Base-by-base conservation (phyloP, 2,329 filamentous ascomycete species). In the Alternaria brassicicola region DNA sequence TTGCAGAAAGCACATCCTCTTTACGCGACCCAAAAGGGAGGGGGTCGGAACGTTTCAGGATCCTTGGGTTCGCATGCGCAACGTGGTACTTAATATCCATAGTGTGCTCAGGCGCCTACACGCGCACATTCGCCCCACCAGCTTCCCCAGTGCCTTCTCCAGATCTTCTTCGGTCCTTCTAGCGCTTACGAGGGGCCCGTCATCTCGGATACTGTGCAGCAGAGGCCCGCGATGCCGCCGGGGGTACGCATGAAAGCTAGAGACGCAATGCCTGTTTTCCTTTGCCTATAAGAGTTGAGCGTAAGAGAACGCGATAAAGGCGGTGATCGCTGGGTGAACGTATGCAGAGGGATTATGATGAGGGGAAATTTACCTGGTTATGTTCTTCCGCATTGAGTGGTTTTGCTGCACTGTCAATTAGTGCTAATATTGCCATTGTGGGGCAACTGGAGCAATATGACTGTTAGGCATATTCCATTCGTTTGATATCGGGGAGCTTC, bases 111-210 rank as follows among this genome's bases (percentile, higher is more conserved):
- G 47, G 53, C 57, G 57, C 50, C 41, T 61, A 45, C 52, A 45
- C 50, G 46, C 50, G 55, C 58, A 36, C 31, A 21, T 48, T 59
- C 28, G 54, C 57, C 57, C 62, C 54, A 51, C 62, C 26, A 47
- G 46, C 54, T 23, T 46, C 47, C 56, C 47, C 45, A 43, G 21
- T 48, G 33, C 51, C 53, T 65, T 66, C 62, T 57, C 61, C 39
- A 59, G 55, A 63, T 58, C 55, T 66, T 66, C 63, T 57, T 55
- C 56, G 52, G 35, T n/a, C 42, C 56, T 66, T 66, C 64, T 66
- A 66, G 62, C 46, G 62, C 62, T 65, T 57, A 63, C 52, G 33
- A 46, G 35, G 47, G 60, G 43, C 38, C 59, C 64, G 54, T 62
- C 50, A 48, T 53, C 26, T 61, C 64, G 64, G 64, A 51, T 52